Base-by-base conservation (phyloP, 352 stramenopile species). In the Phytophthora hybrid region DNA sequence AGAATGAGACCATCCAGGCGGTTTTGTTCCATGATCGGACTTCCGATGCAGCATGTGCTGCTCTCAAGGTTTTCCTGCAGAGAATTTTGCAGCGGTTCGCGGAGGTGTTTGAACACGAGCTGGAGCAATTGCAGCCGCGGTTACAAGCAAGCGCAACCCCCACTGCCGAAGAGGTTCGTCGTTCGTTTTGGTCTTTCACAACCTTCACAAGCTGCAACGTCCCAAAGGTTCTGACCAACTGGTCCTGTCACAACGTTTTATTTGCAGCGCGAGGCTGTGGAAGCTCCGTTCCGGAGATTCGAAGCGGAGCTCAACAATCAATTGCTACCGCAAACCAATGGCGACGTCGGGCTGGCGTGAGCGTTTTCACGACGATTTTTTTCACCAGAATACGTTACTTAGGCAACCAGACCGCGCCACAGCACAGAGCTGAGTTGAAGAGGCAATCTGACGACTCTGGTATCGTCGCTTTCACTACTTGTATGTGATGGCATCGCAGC, bases 11-110 rank as follows among this genome's bases (percentile, higher is more conserved):
- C 19, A 68, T 93, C 49, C 87, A 94, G 41, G 86, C 76, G 18
- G 88, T 93, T 54, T 77, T 96, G 34, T 96, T 96, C 62, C 87
- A 96, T 63, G 87, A 94, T 54, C 83, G 86, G 21, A 89, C 81
- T 19, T 82, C 78, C 1, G 81, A 92, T 32, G 76, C 73, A 51
- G 78, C 83, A 11, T 81, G 74, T 1, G 76, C 72, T 19, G 71
- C 76, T 21, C 77, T 94, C 16, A 88, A 87, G 32, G 55, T 66
- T n/a, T 90, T 93, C 68, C 71, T 96, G 23, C 73, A 91, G 54
- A 71, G 73, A 14, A 73, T 93, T 59, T 69, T 89, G 21, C 58
- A 84, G 29, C 74, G 72, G 16, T 94, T 93, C 64, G 47, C 73
- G 2, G 51, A 87, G 26, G n/a, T 82, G 11, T 85, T 86, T 44